A percentile compares a stretch with the other conserved stretches of the same genome.
Evolutionary conservation across 225 moss, liverwort and hornwort genomes (phyloP).

Genomic region (Anthoceros angustus): DNA sequence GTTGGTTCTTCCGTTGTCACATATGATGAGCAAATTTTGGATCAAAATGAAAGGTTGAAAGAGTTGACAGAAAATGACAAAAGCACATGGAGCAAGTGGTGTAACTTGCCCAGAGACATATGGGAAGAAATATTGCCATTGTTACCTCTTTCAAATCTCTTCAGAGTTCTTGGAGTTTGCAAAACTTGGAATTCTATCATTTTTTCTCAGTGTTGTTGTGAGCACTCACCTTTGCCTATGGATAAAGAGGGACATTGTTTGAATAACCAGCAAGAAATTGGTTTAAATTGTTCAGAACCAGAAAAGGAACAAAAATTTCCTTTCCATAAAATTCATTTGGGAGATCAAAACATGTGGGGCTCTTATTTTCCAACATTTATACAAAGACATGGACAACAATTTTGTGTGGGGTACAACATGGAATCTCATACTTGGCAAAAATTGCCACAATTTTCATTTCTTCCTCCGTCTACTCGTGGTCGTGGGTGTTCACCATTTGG

Average conservation of each 20-base stretch:
- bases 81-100: neutral
- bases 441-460: slow-evolving; percentile 2
- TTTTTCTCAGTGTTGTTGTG: neutral
- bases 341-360: slow-evolving; percentile 1
- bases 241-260: neutral
- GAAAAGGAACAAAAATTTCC: neutral
- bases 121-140: neutral
- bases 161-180: neutral
- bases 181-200: neutral
- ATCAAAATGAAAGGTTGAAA: too few species aligned
- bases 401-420: neutral
- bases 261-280: neutral
- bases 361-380: neutral
- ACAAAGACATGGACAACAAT: neutral
- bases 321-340: neutral
- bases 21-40: too few species aligned
- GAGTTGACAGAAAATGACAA: too few species aligned
- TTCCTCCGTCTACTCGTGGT: neutral
- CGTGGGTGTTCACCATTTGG: slow-evolving; percentile 5
- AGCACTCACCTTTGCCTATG: neutral
- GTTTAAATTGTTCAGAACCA: neutral
- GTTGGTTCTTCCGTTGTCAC: too few species aligned
- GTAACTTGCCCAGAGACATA: neutral
- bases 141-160: neutral
- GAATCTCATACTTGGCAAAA: neutral